Percentiles rank a stretch among this genome's conserved stretches.
phyloP scores from a whole-genome alignment of 805 yeast species.

The Kazachstania psychrophila region DNA sequence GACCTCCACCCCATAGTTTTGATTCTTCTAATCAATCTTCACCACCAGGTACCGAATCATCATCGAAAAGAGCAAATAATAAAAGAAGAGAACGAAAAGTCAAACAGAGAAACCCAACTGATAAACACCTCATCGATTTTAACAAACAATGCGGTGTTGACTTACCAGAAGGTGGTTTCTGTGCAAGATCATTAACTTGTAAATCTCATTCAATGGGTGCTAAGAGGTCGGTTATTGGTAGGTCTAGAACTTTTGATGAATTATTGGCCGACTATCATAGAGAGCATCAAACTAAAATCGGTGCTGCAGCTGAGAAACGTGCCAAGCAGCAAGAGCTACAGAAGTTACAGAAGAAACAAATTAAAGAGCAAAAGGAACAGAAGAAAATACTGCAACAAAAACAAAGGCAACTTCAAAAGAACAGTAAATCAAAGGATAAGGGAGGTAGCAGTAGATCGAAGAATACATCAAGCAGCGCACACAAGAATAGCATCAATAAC shows the following conservation, averaged over 20 bases:
- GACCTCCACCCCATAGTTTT: slow-evolving; percentile 8
- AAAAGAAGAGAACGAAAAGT: slow-evolving; percentile 34
- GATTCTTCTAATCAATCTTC: neutral
- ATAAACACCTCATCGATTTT: slow-evolving; percentile 65
- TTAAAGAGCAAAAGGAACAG: slow-evolving; percentile 22
- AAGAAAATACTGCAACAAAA: slow-evolving; percentile 31
- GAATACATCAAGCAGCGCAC: neutral
- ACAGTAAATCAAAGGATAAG: slow-evolving; percentile 1
- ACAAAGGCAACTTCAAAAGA: slow-evolving; percentile 20
- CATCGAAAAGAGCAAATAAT: slow-evolving; percentile 9
- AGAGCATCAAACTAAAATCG: slow-evolving; percentile 82
- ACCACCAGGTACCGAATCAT: neutral
- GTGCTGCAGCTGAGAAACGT: slow-evolving; percentile 70
- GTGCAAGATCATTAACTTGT: slow-evolving; percentile 94
- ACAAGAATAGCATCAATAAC: no score
- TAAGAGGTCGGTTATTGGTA: slow-evolving; percentile 86
- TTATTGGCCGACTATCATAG: slow-evolving; percentile 84
- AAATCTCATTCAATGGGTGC: slow-evolving; percentile 99
- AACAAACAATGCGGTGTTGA: slow-evolving; percentile 95
- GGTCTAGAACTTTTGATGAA: slow-evolving; percentile 87
- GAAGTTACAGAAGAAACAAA: slow-evolving; percentile 23
- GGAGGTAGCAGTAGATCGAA: slow-evolving; percentile 9
- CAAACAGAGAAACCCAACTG: slow-evolving; percentile 54
- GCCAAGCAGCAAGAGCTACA: slow-evolving; percentile 51
- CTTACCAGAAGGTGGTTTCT: slow-evolving; percentile 85